Percentiles rank a stretch among this genome's conserved stretches.
Conservation (phyloP, 768 basidiomycete genomes). For the Termitomyces heimii region DNA sequence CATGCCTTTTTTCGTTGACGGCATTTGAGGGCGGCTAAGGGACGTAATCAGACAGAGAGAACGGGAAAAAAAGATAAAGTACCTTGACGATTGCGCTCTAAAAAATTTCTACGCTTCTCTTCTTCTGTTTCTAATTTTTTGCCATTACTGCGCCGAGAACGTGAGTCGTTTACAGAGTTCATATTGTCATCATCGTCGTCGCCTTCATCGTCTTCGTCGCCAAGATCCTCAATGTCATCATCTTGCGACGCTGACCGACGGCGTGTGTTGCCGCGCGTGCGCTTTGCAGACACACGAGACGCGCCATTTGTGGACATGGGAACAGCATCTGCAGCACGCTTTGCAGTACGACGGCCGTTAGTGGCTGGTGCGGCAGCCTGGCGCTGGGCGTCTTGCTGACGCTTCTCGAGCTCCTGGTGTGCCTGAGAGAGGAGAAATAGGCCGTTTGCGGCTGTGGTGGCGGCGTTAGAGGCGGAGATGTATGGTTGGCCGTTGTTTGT, state of each 20-base stretch:
- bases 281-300: slow-evolving; percentile 26
- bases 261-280: slow-evolving; percentile 27
- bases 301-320: slow-evolving; percentile 23
- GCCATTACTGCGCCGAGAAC: slow-evolving; percentile 16
- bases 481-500: slow-evolving; percentile 26
- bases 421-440: slow-evolving; percentile 92
- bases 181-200: slow-evolving; percentile 7
- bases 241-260: slow-evolving; percentile 26
- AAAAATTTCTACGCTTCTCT: slow-evolving; percentile 94
- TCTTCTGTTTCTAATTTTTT: slow-evolving; percentile 97
- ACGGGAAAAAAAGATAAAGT: slow-evolving; percentile 11
- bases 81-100: slow-evolving; percentile 98
- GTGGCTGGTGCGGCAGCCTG: slow-evolving; percentile 29
- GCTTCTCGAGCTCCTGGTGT: slow-evolving; percentile 92
- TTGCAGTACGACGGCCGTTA: slow-evolving; percentile 51
- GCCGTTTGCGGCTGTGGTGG: slow-evolving; percentile 80
- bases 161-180: background rate
- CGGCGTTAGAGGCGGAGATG: slow-evolving; percentile 46
- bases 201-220: slow-evolving; percentile 17
- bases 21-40: slow-evolving; percentile 91
- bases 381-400: slow-evolving; percentile 85
- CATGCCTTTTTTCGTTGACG: slow-evolving; percentile 99
- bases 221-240: slow-evolving; percentile 31
- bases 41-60: slow-evolving; percentile 2
- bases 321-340: slow-evolving; percentile 57